phyloP scores from a whole-genome alignment of 2,329 filamentous ascomycete genomes.

The Rugonectria rugulosa region DNA sequence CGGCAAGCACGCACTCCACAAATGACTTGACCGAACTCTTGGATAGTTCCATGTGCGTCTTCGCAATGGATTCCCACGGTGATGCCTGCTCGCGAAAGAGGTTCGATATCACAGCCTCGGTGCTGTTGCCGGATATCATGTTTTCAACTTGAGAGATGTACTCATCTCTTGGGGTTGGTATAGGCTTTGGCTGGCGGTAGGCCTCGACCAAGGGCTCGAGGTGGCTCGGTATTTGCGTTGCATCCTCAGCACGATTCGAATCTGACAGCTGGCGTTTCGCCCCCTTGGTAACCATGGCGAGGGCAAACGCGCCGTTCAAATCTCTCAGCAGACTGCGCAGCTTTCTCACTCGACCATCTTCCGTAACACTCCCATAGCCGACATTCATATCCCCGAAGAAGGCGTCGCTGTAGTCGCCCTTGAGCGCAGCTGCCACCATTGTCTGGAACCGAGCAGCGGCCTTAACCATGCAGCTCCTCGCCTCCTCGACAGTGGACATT shows the following conservation, averaged over 20 bases:
- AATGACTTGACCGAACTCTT: conserved; percentile 5
- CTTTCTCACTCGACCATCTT: not conserved
- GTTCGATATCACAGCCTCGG: not conserved
- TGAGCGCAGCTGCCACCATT: not conserved
- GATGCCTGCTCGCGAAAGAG: conserved; percentile 13
- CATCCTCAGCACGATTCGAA: not conserved
- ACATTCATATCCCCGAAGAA: conserved; percentile 5
- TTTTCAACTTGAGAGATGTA: not conserved
- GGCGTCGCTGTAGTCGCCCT: conserved; percentile 5
- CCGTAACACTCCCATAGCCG: not conserved
- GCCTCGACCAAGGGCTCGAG: not conserved
- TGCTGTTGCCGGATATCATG: not conserved
- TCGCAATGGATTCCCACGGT: conserved; percentile 7
- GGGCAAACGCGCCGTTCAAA: conserved; percentile 5
- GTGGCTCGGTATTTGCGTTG: not conserved
- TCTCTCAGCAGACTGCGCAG: conserved; percentile 3
- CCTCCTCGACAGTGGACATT: conserved; percentile 1
- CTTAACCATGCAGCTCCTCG: conserved; percentile 6
- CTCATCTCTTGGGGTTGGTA: not conserved
- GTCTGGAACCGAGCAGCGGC: conserved; percentile 2
- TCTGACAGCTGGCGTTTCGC: not conserved
- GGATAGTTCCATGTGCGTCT: conserved; percentile 4
- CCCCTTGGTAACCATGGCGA: conserved; percentile 8
- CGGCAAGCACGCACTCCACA: not conserved
- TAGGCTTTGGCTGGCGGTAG: not conserved